Evolutionary conservation across 1,284 basidiomycete genomes (phyloP).

Genomic region (Veloporphyrellus conicus): DNA sequence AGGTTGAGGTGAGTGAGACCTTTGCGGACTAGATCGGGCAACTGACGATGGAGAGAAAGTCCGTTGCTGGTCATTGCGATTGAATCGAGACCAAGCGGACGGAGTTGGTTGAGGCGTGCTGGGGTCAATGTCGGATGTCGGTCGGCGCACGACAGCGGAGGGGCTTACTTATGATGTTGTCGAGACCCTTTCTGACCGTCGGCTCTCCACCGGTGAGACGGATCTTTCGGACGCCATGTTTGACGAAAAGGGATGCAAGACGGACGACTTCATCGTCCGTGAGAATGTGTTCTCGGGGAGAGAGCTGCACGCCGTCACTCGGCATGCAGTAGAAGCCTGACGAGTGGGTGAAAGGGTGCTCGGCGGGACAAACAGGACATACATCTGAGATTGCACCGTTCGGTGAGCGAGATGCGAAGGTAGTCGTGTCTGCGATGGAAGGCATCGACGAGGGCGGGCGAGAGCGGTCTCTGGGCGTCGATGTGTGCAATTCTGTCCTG

Average conservation of each 20-base stretch:
- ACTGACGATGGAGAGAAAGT: slow-evolving; percentile 66
- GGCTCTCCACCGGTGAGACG: slow-evolving; percentile 87
- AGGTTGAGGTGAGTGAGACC: slow-evolving; percentile 83
- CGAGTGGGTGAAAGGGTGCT: slow-evolving; percentile 1
- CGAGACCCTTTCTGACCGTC: slow-evolving; percentile 76
- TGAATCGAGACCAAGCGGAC: slow-evolving; percentile 59
- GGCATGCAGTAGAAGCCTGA: slow-evolving; percentile 91
- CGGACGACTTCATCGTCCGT: slow-evolving; percentile 74
- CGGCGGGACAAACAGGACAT: slow-evolving; percentile 22
- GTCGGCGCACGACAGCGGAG: not conserved
- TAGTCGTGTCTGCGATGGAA: slow-evolving; percentile 75
- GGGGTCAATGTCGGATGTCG: slow-evolving; percentile 15
- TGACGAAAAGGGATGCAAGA: slow-evolving; percentile 74
- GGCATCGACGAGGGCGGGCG: slow-evolving; percentile 59
- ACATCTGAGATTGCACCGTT: slow-evolving; percentile 86
- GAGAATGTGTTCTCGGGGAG: slow-evolving; percentile 65
- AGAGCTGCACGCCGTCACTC: slow-evolving; percentile 71
- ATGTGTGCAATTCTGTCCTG: slow-evolving; percentile 48
- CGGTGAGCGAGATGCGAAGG: slow-evolving; percentile 80
- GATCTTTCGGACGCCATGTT: slow-evolving; percentile 81
- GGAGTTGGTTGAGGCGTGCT: slow-evolving; percentile 58
- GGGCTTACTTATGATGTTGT: slow-evolving; percentile 60
- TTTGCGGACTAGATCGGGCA: slow-evolving; percentile 62
- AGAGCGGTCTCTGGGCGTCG: slow-evolving; percentile 46
- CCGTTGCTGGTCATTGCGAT: slow-evolving; percentile 89